These are phyloP conservation scores for Pharnaceum exiguum DNA, from an alignment of 148 eudicot genomes.

Conservation along the genomic window DNA sequence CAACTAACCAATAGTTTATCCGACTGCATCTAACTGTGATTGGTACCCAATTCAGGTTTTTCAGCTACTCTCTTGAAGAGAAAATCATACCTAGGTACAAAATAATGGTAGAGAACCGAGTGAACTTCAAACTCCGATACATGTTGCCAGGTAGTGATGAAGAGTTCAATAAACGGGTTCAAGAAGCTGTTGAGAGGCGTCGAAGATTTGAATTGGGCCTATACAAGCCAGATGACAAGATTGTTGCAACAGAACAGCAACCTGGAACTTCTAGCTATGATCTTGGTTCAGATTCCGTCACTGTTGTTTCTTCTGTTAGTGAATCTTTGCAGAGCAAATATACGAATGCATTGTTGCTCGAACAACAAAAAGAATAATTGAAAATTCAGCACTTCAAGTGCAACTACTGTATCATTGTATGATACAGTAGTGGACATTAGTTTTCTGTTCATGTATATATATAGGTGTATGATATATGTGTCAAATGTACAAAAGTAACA, in stretches of 20 bases:
- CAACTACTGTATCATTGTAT: too few relatives aligned
- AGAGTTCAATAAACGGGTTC: constrained; percentile 51
- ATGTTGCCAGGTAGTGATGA: constrained; percentile 69
- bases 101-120: constrained; percentile 65
- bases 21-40: not conserved
- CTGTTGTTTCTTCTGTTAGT: not conserved
- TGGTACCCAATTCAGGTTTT: constrained; percentile 45
- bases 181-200: constrained; percentile 64
- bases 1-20: too few relatives aligned
- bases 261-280: not conserved
- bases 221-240: not conserved
- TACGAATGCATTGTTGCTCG: not conserved
- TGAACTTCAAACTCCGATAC: constrained; percentile 90
- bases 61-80: constrained; percentile 88
- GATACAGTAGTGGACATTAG: too few relatives aligned
- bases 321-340: not conserved
- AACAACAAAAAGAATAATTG: too few relatives aligned
- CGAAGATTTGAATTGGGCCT: constrained; percentile 61
- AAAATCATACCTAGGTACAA: constrained; percentile 83
- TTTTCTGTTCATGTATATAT: too few relatives aligned
- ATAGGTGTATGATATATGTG: too few relatives aligned
- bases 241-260: not conserved
- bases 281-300: not conserved
- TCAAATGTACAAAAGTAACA: too few relatives aligned
- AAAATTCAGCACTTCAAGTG: too few relatives aligned